Percentiles rank a stretch among this genome's conserved stretches.
These are phyloP conservation scores for Spatholobus suberectus DNA, from an alignment of 306 rosid genomes.

Conservation along the genomic window DNA sequence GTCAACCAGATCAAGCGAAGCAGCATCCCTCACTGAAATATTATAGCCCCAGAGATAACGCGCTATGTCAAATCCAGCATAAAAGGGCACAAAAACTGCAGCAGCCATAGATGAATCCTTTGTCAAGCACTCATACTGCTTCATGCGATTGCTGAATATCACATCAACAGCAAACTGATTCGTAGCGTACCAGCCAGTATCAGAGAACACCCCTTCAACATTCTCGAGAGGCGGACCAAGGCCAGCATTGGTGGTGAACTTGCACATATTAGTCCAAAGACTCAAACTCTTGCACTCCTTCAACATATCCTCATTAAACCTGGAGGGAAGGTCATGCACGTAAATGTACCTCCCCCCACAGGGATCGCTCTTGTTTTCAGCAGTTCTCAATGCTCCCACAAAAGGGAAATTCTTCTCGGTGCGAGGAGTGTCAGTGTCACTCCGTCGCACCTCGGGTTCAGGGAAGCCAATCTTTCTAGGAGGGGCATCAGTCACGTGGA, in stretches of 20 bases:
- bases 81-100: slow-evolving; percentile 91
- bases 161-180: slow-evolving; percentile 98
- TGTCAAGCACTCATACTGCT: slow-evolving; percentile 93
- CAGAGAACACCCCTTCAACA: slow-evolving; percentile 85
- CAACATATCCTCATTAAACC: slow-evolving; percentile 96
- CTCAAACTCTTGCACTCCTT: slow-evolving; percentile 83
- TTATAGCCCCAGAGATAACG: slow-evolving; percentile 95
- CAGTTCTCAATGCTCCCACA: slow-evolving; percentile 70
- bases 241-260: slow-evolving; percentile 91
- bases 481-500: slow-evolving; percentile 36
- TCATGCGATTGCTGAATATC: slow-evolving; percentile 89
- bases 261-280: slow-evolving; percentile 97
- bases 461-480: slow-evolving; percentile 36
- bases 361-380: slow-evolving; percentile 89
- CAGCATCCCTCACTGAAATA: slow-evolving; percentile 82
- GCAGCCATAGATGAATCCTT: slow-evolving; percentile 88
- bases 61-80: slow-evolving; percentile 96
- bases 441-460: neutral
- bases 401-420: slow-evolving; percentile 56
- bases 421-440: neutral
- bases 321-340: slow-evolving; percentile 87
- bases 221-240: slow-evolving; percentile 98
- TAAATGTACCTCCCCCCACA: slow-evolving; percentile 97
- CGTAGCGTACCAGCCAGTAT: slow-evolving; percentile 91
- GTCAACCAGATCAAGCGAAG: slow-evolving; percentile 84